Base-by-base conservation (phyloP, 345 rosid genomes). In the Brassica nigra region DNA sequence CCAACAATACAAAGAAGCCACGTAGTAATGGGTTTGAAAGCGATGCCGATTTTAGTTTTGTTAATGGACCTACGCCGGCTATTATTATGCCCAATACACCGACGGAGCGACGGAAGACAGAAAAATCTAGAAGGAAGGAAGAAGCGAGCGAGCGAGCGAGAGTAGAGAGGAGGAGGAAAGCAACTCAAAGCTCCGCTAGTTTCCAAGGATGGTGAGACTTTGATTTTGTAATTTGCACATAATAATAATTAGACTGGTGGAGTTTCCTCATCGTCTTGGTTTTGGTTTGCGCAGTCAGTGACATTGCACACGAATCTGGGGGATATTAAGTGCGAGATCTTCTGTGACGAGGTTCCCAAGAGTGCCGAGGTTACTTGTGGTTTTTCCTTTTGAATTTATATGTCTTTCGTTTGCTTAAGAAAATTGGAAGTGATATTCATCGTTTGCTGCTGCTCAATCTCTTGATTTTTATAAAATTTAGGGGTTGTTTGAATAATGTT, bases 271-370 rank as follows among this genome's bases (percentile, higher is more conserved):
- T 6, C 0, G 57, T 15, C 23, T 15, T 54, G 58, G 58, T 15
- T 49, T 14, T 42, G 68, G 14, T 59, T 4, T n/a, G 73, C 54
- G 82, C 88, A 95, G 99, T 89, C 98, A 3, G 98, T 93, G 58
- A 95, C 99, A n/a, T 80, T 95, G 76, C 98, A 93, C 87, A 95
- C 98, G 33, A 95, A 91, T 83, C 97, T 95, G 16, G 99, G 98
- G 11, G 99, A 95, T 79, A 88, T 95, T 77, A 95, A 95, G 88
- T 93, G 99, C 82, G 99, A 95, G 87, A 85, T 95, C 85, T 88
- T 87, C 77, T 95, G 99, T 64, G 98, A 95, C 82, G 98, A 93
- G 83, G 99, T 91, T 47, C 85, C 97, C 64, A 95, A 95, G 82
- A 82, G 93, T 42, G 90, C 98, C 29, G 98, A 93, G 99, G 99